Evolutionary conservation across 495 filamentous ascomycete species (phyloP), one percentile per base, ranked within the genome.

Genomic region (Neurospora sp.): DNA sequence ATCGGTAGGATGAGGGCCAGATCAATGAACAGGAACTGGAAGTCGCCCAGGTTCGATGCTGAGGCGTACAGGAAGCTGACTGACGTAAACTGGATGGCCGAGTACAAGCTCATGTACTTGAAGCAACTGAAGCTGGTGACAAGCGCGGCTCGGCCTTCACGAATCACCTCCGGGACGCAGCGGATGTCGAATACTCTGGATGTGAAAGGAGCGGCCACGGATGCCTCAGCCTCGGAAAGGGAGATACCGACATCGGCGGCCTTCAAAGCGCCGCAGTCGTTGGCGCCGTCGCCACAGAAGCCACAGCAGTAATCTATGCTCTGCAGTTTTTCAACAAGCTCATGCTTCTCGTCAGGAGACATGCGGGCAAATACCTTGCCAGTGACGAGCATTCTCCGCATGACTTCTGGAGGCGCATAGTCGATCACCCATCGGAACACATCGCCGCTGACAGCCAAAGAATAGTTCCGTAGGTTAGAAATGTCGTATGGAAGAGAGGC

Each of bases 81-180:
- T 3, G 94, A 91, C n/a, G 93, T 96, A 84, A 99, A 99, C 81
- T 99, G 96, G 70, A 99, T 99, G 7, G 96, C 96, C 5, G 95
- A 98, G 82, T 99, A 99, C 73, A 99, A 83, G 77, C 93, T 97
- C 96, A 99, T 99, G 81, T 94, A 99, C 81, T 99, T 99, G 84
- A 99, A 99, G 84, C 96, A 99, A 82, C 93, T 97, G 83, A 99
- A 99, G 79, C 94, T 98, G 38, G 96, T 99, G 8, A 98, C 94
- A 20, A 99, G 86, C 68, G 96, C 92, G 61, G 95, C 95, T 73
- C 96, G 90, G 5, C 96, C 96, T 85, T 99, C 96, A 37, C 92
- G 92, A 71, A 99, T 98, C 73, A 98, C 88, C 72, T 94, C 91
- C 39, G 94, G 96, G 35, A 99, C 94, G 82, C 96, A 99, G 16